Base-by-base conservation (phyloP, 352 stramenopile species). In the Globisporangium apiculatum region DNA sequence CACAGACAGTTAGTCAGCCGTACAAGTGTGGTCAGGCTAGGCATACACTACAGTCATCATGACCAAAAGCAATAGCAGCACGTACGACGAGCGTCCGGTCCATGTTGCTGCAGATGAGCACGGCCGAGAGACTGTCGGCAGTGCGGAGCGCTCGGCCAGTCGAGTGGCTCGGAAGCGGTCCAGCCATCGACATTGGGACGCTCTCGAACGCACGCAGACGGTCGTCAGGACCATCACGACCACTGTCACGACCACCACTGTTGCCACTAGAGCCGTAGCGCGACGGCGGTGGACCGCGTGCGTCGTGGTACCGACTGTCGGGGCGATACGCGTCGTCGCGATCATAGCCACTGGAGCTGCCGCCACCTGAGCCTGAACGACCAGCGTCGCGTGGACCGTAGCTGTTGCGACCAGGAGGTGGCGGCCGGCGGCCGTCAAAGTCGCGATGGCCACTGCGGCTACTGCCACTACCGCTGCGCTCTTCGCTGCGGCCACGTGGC, bases 81-180 rank as follows among this genome's bases (percentile, higher is more conserved):
- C 76, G 61, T 70, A 88, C 81, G 63, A 88, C 68, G 42, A 88
- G 64, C 31, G 67, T 65, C 37, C 67, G 72, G 52, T 93, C 79
- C 61, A 93, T 87, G 58, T 87, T 89, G 66, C 83, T 93, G 64
- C 83, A 93, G 61, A 93, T 93, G 41, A 93, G 78, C 31, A 86
- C 79, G 41, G 71, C 62, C n/a, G 83, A 89, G 31, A 70, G 71
- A 41, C 68, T 68, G 35, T 68, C 83, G 55, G 89, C 76, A 9
- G 67, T 71, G 58, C 73, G 75, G 47, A 88, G 71, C 7, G 75
- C 72, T 35, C 79, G 67, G 7, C 79, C 81, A 1, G 79, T 89
- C 14, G 79, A 87, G 62, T 89, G 79, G n/a, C 68, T 18, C 41
- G 79, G 79, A 9, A 87, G 62, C 5, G 68, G 17, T 55, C 60